phyloP scores from a whole-genome alignment of 805 yeast genomes.

The Saccharomycodes ludwigii region DNA sequence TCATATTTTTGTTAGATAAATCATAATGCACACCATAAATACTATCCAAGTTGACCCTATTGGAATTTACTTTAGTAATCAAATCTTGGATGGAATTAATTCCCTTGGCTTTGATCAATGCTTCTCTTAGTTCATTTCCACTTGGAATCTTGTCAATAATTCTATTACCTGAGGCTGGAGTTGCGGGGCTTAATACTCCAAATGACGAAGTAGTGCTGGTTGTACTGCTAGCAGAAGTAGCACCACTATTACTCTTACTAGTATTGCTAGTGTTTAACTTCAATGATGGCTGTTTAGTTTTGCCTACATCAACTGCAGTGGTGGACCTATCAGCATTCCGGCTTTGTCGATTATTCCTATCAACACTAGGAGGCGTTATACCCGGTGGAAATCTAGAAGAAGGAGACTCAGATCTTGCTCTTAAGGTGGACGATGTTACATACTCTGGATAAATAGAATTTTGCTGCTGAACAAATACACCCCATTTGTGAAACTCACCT shows the following conservation, averaged over 20 bases:
- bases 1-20: too few species aligned
- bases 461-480: slow-evolving; percentile 63
- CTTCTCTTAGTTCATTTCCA: slow-evolving; percentile 36
- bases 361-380: too few species aligned
- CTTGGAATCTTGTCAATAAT: slow-evolving; percentile 29
- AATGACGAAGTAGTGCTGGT: not conserved
- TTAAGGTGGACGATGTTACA: too few species aligned
- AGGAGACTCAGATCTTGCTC: too few species aligned
- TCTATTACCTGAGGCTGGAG: slow-evolving; percentile 9
- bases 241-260: too few species aligned
- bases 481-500: slow-evolving; percentile 85
- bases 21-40: slow-evolving; percentile 37
- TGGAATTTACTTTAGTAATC: slow-evolving; percentile 49
- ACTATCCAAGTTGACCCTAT: slow-evolving; percentile 37
- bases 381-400: too few species aligned
- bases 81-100: slow-evolving; percentile 56
- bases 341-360: too few species aligned
- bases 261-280: too few species aligned
- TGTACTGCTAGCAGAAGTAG: not conserved
- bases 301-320: too few species aligned
- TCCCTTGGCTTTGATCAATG: slow-evolving; percentile 64
- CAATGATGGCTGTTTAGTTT: too few species aligned
- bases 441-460: slow-evolving; percentile 23
- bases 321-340: too few species aligned
- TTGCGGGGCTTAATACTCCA: slow-evolving; percentile 2